Conservation (phyloP, 805 yeast genomes). For the Metschnikowia drakensbergensis region DNA sequence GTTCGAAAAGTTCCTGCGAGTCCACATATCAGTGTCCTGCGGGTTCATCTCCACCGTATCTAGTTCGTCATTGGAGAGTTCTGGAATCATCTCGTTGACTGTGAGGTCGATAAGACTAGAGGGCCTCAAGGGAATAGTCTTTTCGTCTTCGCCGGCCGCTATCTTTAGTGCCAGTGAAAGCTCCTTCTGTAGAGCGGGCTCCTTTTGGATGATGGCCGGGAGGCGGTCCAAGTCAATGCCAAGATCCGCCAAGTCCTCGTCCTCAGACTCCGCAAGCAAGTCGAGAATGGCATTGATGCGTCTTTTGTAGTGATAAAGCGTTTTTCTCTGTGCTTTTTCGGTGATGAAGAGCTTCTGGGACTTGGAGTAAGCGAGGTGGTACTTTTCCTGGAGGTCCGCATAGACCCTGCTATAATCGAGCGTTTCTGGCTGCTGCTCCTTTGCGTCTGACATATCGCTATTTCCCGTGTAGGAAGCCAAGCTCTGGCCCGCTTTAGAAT, state of each 20-base stretch:
- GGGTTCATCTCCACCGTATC: slow-evolving; percentile 36
- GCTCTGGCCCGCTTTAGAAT: background rate
- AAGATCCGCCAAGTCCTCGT: background rate
- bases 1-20: slow-evolving; percentile 32
- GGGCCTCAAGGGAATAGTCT: slow-evolving; percentile 15
- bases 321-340: slow-evolving; percentile 35
- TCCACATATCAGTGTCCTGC: slow-evolving; percentile 37
- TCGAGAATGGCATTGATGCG: slow-evolving; percentile 37
- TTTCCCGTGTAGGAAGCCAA: background rate
- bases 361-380: slow-evolving; percentile 20
- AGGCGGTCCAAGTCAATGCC: slow-evolving; percentile 18
- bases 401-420: slow-evolving; percentile 26
- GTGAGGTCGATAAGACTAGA: slow-evolving; percentile 25
- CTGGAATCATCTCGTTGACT: slow-evolving; percentile 36
- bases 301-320: slow-evolving; percentile 32
- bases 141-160: slow-evolving; percentile 8
- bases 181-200: slow-evolving; percentile 20
- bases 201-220: slow-evolving; percentile 20
- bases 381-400: slow-evolving; percentile 26
- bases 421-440: background rate
- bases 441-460: background rate
- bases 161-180: slow-evolving; percentile 19
- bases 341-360: slow-evolving; percentile 27
- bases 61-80: slow-evolving; percentile 35
- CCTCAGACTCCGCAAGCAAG: slow-evolving; percentile 21